Conservation (phyloP, 176 grass and related monocot species). For the Saccharum officinarum region DNA sequence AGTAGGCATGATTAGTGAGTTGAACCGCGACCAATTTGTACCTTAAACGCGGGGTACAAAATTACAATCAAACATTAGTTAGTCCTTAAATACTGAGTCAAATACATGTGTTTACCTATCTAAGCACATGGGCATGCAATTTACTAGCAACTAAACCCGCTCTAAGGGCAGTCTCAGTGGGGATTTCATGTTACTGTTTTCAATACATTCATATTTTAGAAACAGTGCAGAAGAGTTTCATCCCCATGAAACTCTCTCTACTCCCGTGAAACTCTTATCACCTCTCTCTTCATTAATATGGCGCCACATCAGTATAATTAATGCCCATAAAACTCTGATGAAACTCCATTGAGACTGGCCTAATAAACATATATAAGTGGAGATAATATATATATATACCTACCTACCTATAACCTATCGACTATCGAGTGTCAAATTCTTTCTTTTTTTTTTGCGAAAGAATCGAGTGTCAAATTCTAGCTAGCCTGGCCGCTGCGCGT, state of each 20-base stretch:
- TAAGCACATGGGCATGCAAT: slow-evolving; percentile 22
- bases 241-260: too few species aligned
- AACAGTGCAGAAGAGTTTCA: too few species aligned
- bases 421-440: background rate
- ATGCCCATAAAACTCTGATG: too few species aligned
- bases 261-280: too few species aligned
- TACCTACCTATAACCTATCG: too few species aligned
- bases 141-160: background rate
- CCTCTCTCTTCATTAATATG: too few species aligned
- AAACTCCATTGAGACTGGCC: too few species aligned
- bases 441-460: too few species aligned
- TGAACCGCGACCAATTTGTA: background rate
- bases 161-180: too few species aligned
- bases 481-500: background rate
- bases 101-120: slow-evolving; percentile 16
- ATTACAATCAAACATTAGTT: background rate
- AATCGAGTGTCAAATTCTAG: background rate
- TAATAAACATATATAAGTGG: background rate
- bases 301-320: too few species aligned
- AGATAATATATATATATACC: background rate
- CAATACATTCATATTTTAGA: too few species aligned
- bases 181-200: too few species aligned
- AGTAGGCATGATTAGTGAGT: background rate
- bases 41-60: background rate
- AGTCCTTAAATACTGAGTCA: slow-evolving; percentile 22